Percentiles rank a stretch among this genome's conserved stretches.
Conservation (phyloP, 805 yeast genomes). For the Ogataea populi-albae region DNA sequence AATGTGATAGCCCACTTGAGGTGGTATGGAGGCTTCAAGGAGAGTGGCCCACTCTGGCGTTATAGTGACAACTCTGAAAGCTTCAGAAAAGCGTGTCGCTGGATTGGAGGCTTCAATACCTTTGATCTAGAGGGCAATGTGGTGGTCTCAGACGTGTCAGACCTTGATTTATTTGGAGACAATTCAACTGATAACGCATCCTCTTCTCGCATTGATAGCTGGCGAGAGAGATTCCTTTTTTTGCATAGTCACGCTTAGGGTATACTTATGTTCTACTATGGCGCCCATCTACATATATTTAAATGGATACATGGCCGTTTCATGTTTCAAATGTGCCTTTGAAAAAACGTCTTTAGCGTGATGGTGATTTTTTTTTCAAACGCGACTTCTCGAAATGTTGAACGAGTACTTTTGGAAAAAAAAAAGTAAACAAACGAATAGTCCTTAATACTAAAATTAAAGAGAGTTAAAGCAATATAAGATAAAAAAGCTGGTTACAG, state of each 20-base stretch:
- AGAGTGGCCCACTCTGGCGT: slow-evolving; percentile 16
- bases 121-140: slow-evolving; percentile 4
- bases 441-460: too few relatives aligned
- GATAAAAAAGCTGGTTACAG: too few relatives aligned
- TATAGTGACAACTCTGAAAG: slow-evolving; percentile 10
- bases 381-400: slow-evolving; percentile 1
- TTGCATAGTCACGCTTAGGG: too few relatives aligned
- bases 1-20: slow-evolving; percentile 11
- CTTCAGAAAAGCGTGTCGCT: slow-evolving; percentile 17
- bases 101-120: slow-evolving; percentile 16
- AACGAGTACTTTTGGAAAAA: slow-evolving; percentile 2
- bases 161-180: slow-evolving; percentile 2
- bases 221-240: too few relatives aligned
- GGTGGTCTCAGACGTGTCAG: slow-evolving; percentile 1
- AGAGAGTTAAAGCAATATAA: too few relatives aligned
- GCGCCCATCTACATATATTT: too few relatives aligned
- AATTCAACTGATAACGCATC: too few relatives aligned
- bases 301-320: too few relatives aligned
- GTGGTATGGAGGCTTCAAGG: slow-evolving; percentile 14
- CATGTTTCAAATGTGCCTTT: too few relatives aligned
- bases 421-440: slow-evolving; percentile 7
- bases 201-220: too few relatives aligned
- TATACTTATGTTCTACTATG: too few relatives aligned
- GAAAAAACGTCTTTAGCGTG: too few relatives aligned
- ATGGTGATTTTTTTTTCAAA: background rate